Evolutionary conservation across 306 rosid genomes (phyloP).

Genomic region (Castanospermum australe): DNA sequence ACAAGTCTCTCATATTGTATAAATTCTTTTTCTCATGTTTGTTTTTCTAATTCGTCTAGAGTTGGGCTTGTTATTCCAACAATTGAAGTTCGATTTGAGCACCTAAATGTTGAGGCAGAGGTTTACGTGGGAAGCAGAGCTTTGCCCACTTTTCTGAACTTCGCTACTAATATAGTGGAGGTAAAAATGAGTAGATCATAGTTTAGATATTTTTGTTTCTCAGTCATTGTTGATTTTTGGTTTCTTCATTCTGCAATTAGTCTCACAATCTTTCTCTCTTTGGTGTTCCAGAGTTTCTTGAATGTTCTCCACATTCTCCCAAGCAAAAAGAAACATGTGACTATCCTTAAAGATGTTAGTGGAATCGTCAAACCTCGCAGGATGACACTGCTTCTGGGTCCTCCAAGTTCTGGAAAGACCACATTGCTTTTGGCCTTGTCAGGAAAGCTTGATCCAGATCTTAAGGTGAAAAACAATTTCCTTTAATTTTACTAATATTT

Average conservation of each 20-base stretch:
- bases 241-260: not conserved
- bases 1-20: not conserved
- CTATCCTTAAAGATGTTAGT: conserved; percentile 51
- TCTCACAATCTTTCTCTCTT: not conserved
- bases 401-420: conserved; percentile 74
- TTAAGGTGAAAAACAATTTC: conserved; percentile 35
- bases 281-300: conserved; percentile 7
- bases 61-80: conserved; percentile 70
- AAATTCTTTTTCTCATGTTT: not conserved
- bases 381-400: conserved; percentile 74
- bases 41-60: conserved; percentile 25
- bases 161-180: conserved; percentile 37
- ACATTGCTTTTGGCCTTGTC: conserved; percentile 60
- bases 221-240: not conserved
- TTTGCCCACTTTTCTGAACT: conserved; percentile 56
- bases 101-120: conserved; percentile 61
- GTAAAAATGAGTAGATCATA: conserved; percentile 16
- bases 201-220: not conserved
- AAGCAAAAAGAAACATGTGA: conserved; percentile 9
- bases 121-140: conserved; percentile 69
- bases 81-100: conserved; percentile 72
- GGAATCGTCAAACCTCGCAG: conserved; percentile 65
- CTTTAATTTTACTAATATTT: not conserved
- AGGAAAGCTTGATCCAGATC: conserved; percentile 54
- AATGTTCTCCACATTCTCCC: conserved; percentile 23